A percentile compares a stretch with the other conserved stretches of the same genome.
phyloP scores from a whole-genome alignment of 768 basidiomycete species.

The Mycena amicta region DNA sequence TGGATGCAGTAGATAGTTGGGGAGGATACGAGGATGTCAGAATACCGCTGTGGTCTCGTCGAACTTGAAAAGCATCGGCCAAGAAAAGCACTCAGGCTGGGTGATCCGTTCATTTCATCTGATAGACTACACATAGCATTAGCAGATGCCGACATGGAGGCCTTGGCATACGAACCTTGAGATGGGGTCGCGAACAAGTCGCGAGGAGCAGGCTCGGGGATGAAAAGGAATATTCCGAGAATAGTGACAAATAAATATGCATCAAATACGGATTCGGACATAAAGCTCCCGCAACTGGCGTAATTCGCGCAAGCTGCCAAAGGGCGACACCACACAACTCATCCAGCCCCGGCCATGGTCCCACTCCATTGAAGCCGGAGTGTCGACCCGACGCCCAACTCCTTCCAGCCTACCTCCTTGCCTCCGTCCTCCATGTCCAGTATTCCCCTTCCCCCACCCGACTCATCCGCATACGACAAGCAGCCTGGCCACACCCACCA shows the following conservation, averaged over 20 bases:
- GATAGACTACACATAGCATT: too few relatives aligned
- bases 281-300: not conserved
- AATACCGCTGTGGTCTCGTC: too few relatives aligned
- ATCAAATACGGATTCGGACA: not conserved
- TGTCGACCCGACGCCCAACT: not conserved
- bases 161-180: too few relatives aligned
- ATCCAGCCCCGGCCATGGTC: not conserved
- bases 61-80: too few relatives aligned
- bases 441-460: constrained; percentile 19
- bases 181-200: too few relatives aligned
- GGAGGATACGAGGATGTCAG: too few relatives aligned
- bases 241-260: not conserved
- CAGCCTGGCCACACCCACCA: constrained; percentile 18
- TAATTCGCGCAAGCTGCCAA: constrained; percentile 1
- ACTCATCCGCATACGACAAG: constrained; percentile 15
- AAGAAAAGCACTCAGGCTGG: too few relatives aligned
- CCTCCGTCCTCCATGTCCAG: not conserved
- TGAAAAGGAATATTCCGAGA: not conserved
- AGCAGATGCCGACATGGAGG: too few relatives aligned
- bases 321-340: not conserved
- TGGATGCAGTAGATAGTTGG: too few relatives aligned
- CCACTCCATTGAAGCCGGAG: not conserved
- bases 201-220: too few relatives aligned
- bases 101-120: too few relatives aligned
- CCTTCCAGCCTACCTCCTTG: not conserved